A percentile compares a stretch with the other conserved stretches of the same genome.
Conservation (phyloP, 2,329 filamentous ascomycete genomes). For the Cercospora janseana region DNA sequence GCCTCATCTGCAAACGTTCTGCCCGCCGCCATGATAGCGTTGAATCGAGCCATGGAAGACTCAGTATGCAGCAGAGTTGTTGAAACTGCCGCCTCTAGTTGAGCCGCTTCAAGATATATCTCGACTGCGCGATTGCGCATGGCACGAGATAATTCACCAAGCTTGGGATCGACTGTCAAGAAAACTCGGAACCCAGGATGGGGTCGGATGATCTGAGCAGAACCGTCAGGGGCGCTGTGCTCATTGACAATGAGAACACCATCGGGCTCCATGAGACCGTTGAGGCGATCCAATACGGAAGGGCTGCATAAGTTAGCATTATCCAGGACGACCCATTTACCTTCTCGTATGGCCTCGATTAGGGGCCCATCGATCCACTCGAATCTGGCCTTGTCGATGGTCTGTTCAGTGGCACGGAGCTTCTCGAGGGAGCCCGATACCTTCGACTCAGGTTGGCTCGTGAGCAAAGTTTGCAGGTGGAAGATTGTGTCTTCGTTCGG, state of each 20-base stretch:
- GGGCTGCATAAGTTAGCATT: slow-evolving; percentile 97
- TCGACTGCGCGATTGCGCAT: slow-evolving; percentile 96
- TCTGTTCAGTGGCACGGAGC: slow-evolving; percentile 22
- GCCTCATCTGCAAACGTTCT: not conserved
- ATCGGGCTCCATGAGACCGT: slow-evolving; percentile 88
- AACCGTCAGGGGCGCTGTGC: slow-evolving; percentile 78
- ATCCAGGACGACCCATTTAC: slow-evolving; percentile 90
- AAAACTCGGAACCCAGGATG: slow-evolving; percentile 90
- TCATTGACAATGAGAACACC: slow-evolving; percentile 90
- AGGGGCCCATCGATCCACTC: slow-evolving; percentile 95
- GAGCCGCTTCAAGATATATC: slow-evolving; percentile 60
- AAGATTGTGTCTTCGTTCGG: slow-evolving; percentile 1
- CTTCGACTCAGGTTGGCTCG: slow-evolving; percentile 11
- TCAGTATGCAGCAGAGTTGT: slow-evolving; percentile 28
- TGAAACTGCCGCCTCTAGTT: slow-evolving; percentile 5
- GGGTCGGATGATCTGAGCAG: slow-evolving; percentile 74
- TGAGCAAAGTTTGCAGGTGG: slow-evolving; percentile 10
- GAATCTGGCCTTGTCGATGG: slow-evolving; percentile 74
- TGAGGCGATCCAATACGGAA: slow-evolving; percentile 89
- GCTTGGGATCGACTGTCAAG: slow-evolving; percentile 84
- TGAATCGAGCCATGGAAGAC: slow-evolving; percentile 34
- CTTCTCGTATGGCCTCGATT: slow-evolving; percentile 78
- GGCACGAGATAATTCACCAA: slow-evolving; percentile 89
- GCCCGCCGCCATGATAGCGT: slow-evolving; percentile 12
- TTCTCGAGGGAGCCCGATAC: slow-evolving; percentile 14